Base-by-base conservation (phyloP, 2,329 filamentous ascomycete genomes). In the Phoma sp. region DNA sequence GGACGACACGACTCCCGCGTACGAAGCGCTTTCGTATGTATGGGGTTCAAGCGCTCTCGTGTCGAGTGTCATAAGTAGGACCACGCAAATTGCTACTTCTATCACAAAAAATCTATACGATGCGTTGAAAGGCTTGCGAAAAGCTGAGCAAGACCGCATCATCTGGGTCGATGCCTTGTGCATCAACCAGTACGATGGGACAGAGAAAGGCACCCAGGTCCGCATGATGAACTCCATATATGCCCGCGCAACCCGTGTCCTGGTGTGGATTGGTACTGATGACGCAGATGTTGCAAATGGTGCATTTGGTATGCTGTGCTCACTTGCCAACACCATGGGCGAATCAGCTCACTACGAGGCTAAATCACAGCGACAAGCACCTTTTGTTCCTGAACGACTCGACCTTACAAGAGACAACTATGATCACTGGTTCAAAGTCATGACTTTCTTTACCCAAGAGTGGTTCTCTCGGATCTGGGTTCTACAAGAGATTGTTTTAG, bases 11-110 rank as follows among this genome's bases (percentile, higher is more conserved):
- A 38, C 39, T 20, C 53, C 52, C 2, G 15, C 20, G 2, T 64
- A 59, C 33, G 46, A 56, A 42, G 60, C 60, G 2, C 50, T 63
- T 4, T 63, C 60, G 1, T 63, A 61, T 29, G 56, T 59, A n/a
- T 63, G 60, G 58, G 56, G 56, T 18, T 30, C 47, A 26, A 18
- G 42, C 26, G 5, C 28, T 32, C 4, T 2, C 18, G 32, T 34
- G 12, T 51, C 47, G 3, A 6, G 30, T 1, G 42, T 43, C 20
- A 23, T 51, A 18, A 10, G 38, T 20, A 14, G 20, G 7, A 32
- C 14, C 25, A 43, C 32, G 1, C 25, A 45, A 25, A 26, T 20
- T 7, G 25, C 39, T 2, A 28, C 39, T 2, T 12, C 25, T 1
- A 32, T 49, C 11, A 56, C 42, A 1, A 28, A 18, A 4, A 62